These are phyloP conservation scores for Globisporangium nagaii DNA, from an alignment of 352 stramenopile genomes.

Conservation along the genomic window DNA sequence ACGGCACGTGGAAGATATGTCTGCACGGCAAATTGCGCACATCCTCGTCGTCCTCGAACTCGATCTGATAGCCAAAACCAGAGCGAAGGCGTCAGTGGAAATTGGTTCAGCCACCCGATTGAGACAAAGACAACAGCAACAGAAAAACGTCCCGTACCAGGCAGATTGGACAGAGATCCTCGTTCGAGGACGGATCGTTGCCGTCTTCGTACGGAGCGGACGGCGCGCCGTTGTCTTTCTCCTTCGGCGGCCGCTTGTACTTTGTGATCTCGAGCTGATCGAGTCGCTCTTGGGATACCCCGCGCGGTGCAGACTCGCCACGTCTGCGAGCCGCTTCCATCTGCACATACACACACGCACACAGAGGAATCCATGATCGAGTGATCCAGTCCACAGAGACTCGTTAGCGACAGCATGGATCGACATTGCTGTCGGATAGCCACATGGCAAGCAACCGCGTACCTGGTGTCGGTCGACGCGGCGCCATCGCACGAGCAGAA, in stretches of 20 bases:
- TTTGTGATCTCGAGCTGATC: slow-evolving; percentile 61
- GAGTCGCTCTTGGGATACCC: slow-evolving; percentile 56
- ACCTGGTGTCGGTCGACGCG: slow-evolving; percentile 59
- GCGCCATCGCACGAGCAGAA: slow-evolving; percentile 62
- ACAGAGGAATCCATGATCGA: too few relatives aligned
- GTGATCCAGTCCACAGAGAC: too few relatives aligned
- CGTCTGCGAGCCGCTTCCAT: slow-evolving; percentile 44
- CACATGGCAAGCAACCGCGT: not conserved
- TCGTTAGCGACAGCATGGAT: too few relatives aligned
- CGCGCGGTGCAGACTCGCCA: slow-evolving; percentile 32
- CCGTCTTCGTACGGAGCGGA: not conserved
- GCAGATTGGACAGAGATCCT: slow-evolving; percentile 72
- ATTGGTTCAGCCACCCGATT: too few relatives aligned
- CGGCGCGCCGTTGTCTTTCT: not conserved
- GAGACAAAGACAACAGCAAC: not conserved
- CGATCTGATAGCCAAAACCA: slow-evolving; percentile 27
- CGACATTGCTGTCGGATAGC: too few relatives aligned
- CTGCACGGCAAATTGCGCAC: slow-evolving; percentile 76
- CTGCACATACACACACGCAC: slow-evolving; percentile 18
- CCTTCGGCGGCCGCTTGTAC: slow-evolving; percentile 31
- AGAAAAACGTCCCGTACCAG: slow-evolving; percentile 28
- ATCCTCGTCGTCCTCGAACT: slow-evolving; percentile 73
- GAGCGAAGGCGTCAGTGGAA: not conserved
- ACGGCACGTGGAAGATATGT: slow-evolving; percentile 88
- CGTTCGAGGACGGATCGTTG: slow-evolving; percentile 18